These are phyloP conservation scores for Phoma sp. DNA, from an alignment of 2,329 filamentous ascomycete species.

Conservation along the genomic window DNA sequence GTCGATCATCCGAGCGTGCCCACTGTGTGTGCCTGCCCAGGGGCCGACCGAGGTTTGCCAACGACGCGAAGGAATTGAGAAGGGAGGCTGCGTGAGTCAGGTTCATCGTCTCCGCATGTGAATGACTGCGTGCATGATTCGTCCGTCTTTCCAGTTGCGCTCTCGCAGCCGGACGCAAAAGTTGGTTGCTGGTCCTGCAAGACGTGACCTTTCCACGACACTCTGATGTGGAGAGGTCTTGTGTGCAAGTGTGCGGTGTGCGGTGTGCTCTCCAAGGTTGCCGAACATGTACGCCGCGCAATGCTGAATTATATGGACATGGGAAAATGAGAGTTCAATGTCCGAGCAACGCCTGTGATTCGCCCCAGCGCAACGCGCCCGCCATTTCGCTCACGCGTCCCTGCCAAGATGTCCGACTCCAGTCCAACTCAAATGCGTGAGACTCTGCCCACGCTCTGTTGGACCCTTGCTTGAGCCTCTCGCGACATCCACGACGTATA, in stretches of 20 bases:
- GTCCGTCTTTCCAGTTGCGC: neutral
- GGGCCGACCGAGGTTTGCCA: neutral
- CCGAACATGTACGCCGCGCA: neutral
- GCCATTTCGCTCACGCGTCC: constrained; percentile 13
- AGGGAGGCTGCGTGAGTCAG: too few species aligned
- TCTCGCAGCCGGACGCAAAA: too few species aligned
- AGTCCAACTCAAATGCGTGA: constrained; percentile 3
- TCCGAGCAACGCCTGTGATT: constrained; percentile 11
- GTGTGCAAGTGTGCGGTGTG: neutral
- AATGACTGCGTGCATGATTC: neutral
- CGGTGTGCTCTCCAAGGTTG: neutral
- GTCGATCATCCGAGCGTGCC: constrained; percentile 11
- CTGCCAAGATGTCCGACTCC: constrained; percentile 30
- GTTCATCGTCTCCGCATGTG: too few species aligned
- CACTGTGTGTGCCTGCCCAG: neutral
- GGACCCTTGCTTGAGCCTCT: constrained; percentile 4
- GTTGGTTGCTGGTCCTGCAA: too few species aligned
- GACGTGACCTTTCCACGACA: too few species aligned
- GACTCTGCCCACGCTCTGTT: constrained; percentile 6
- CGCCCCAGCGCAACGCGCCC: neutral
- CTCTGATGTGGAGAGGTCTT: neutral
- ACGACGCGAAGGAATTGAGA: neutral
- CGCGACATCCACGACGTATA: constrained; percentile 1
- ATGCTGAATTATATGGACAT: neutral
- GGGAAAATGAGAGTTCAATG: neutral